Evolutionary conservation across 2,329 filamentous ascomycete genomes (phyloP).

Genomic region (Coniochaeta sp.): DNA sequence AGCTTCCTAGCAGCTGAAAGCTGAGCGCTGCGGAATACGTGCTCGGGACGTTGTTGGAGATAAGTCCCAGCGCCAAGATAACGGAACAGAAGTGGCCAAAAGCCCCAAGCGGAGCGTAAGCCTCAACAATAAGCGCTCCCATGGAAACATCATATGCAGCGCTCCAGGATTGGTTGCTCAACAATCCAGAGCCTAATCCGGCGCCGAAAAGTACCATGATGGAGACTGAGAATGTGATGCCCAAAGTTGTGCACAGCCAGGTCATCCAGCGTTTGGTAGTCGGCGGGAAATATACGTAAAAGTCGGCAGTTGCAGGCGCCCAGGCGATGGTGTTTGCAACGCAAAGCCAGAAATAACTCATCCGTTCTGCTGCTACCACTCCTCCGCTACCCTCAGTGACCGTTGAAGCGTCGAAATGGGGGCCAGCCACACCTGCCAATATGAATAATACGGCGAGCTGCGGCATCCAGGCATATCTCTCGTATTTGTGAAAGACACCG

Average conservation of each 20-base stretch:
- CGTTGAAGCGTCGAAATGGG: conserved; percentile 48
- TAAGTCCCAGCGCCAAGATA: conserved; percentile 54
- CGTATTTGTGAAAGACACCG: conserved; percentile 46
- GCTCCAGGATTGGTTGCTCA: conserved; percentile 43
- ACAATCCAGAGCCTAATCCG: conserved; percentile 52
- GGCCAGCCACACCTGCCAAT: conserved; percentile 53
- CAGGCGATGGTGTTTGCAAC: conserved; percentile 59
- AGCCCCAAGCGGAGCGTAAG: conserved; percentile 46
- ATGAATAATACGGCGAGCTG: conserved; percentile 54
- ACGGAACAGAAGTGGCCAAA: conserved; percentile 62
- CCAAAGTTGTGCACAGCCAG: conserved; percentile 41
- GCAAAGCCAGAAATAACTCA: conserved; percentile 66
- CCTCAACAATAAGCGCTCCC: conserved; percentile 58
- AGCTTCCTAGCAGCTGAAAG: conserved; percentile 57
- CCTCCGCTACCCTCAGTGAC: conserved; percentile 39
- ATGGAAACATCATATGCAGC: conserved; percentile 50
- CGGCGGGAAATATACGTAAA: conserved; percentile 47
- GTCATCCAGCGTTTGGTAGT: conserved; percentile 37
- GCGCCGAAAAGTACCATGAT: conserved; percentile 55
- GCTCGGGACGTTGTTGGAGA: conserved; percentile 58
- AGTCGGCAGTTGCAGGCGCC: conserved; percentile 54
- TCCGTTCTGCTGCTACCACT: conserved; percentile 46
- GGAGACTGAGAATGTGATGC: conserved; percentile 49
- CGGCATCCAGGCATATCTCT: conserved; percentile 58
- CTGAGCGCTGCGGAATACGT: conserved; percentile 61